Percentiles rank a stretch among this genome's conserved stretches.
phyloP scores from a whole-genome alignment of 371 early-diverging fungal species.

The Mucor irregularis region DNA sequence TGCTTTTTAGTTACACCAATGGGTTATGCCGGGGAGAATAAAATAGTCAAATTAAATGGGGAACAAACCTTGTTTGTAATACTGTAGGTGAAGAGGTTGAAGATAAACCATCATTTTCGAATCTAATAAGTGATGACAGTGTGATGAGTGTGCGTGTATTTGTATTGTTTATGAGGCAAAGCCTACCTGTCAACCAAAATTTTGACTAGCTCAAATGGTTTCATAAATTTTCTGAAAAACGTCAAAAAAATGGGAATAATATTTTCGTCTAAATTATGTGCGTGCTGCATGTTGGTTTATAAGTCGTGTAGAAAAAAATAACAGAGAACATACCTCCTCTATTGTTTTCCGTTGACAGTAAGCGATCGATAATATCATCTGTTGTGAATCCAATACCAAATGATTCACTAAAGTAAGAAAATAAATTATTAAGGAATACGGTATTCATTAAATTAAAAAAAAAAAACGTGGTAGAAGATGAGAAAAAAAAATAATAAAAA shows the following conservation, averaged over 20 bases:
- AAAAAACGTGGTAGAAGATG: no score
- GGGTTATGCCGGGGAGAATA: not conserved
- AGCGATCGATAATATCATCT: constrained; percentile 41
- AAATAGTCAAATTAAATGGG: no score
- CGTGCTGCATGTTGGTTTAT: not conserved
- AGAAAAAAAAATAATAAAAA: constrained; percentile 11
- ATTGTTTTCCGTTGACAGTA: constrained; percentile 24
- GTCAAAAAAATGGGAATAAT: constrained; percentile 51
- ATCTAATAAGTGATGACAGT: constrained; percentile 18
- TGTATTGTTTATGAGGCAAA: no score
- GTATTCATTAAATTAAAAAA: constrained; percentile 5
- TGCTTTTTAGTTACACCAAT: constrained; percentile 9
- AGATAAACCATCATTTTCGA: constrained; percentile 33
- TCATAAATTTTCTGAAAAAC: constrained; percentile 59
- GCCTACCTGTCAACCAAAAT: constrained; percentile 47
- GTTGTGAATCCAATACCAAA: constrained; percentile 37
- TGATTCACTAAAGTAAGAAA: constrained; percentile 31
- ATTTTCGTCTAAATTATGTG: constrained; percentile 32
- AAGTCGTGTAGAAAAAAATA: not conserved
- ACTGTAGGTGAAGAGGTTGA: constrained; percentile 30
- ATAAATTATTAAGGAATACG: not conserved
- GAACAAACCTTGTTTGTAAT: constrained; percentile 38
- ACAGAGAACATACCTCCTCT: not conserved
- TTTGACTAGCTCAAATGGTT: constrained; percentile 50
- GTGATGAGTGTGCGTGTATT: no score